Evolutionary conservation across 257 asterid species (phyloP).

Genomic region (Plantago elongata): DNA sequence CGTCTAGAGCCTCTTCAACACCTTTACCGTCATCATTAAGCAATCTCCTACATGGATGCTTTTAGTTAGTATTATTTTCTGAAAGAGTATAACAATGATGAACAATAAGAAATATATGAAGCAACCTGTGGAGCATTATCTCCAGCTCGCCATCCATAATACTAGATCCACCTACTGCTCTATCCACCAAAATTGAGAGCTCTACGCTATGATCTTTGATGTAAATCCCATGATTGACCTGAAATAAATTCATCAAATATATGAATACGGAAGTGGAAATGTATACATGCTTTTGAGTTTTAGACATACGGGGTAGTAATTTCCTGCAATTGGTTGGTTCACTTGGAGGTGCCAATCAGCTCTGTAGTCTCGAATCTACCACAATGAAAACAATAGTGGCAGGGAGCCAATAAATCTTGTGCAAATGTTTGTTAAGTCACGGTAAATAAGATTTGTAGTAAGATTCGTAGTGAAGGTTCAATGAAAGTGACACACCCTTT

Average conservation of each 20-base stretch:
- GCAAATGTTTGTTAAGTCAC: background rate
- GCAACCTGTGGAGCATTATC: constrained; percentile 87
- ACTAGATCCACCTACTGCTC: constrained; percentile 95
- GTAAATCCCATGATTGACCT: constrained; percentile 91
- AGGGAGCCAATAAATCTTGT: background rate
- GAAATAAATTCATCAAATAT: constrained; percentile 21
- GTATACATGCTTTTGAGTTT: background rate
- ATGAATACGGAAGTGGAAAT: background rate
- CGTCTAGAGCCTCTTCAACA: constrained; percentile 85
- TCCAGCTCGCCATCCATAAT: constrained; percentile 77
- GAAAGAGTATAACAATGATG: background rate
- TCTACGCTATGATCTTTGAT: constrained; percentile 65
- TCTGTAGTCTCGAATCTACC: constrained; percentile 70
- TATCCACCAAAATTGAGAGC: constrained; percentile 86
- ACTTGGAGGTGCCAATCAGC: constrained; percentile 90
- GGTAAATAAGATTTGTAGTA: background rate
- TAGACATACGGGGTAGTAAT: constrained; percentile 78
- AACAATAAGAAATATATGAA: background rate
- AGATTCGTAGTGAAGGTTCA: constrained; percentile 1
- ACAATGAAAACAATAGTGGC: constrained; percentile 17
- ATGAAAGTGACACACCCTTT: constrained; percentile 47
- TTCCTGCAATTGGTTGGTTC: constrained; percentile 86
- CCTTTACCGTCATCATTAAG: constrained; percentile 81
- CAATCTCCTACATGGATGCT: constrained; percentile 64
- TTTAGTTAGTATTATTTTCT: background rate